Evolutionary conservation across 1,284 basidiomycete species (phyloP), one percentile per base, ranked within the genome.

Genomic region (Apiotrichum mycotoxinovorans): DNA sequence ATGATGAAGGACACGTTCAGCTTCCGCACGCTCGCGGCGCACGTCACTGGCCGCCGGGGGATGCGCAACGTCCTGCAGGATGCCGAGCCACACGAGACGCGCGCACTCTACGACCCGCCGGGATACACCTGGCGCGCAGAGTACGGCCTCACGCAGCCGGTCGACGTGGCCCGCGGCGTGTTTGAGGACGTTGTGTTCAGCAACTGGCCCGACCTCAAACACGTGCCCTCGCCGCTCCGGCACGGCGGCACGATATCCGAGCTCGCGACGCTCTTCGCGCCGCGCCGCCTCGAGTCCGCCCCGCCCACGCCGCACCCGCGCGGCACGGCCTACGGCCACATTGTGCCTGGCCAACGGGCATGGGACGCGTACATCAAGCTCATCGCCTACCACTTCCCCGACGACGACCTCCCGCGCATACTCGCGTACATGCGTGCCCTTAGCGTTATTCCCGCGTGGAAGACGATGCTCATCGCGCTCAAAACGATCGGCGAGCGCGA

Each of bases 341-440:
- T 87, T 42, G 60, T 81, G 20, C 85, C 85, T 0, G 78, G 78
- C 42, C 78, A 80, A 44, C 65, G 64, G 20, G 80, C 81, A 15
- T 89, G 85, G 69, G 79, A 83, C 26, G 69, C 84, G 10, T 87
- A 88, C 67, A 80, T 92, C 46, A 71, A 80, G 33, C 79, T 92
- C 1, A 80, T 89, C 14, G 84, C 83, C 0, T 72, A 82, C 4
- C 80, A 73, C 1, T 79, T 79, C 1, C 77, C 82, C 3, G 70
- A 75, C 0, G 43, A 23, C 7, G 54, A 51, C 33, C 37, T 56
- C 2, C 43, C 44, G 15, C 84, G 88, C 68, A 80, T 81, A 3
- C 76, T 94, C 2, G 84, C 83, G 7, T 92, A 89, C 88, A 91
- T 91, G 88, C 81, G 82, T 3, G 78, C 78, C 22, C 67, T 89